Evolutionary conservation across 768 basidiomycete species (phyloP).

Genomic region (Melanogaster broomeanus): DNA sequence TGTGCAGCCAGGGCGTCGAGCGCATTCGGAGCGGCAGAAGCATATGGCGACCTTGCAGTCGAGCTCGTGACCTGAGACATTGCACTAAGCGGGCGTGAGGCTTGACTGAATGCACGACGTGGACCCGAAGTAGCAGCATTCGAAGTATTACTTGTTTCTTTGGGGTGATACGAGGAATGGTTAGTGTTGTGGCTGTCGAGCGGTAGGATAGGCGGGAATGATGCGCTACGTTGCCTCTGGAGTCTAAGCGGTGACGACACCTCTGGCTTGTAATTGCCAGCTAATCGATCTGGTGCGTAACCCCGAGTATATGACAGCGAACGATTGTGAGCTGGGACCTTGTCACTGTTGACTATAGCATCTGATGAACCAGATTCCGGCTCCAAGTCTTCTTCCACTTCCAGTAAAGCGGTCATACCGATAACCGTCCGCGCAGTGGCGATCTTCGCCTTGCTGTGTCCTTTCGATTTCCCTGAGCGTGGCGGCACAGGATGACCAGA

Average conservation of each 20-base stretch:
- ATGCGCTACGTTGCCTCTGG: slow-evolving; percentile 30
- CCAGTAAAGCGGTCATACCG: slow-evolving; percentile 54
- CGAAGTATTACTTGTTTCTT: not conserved
- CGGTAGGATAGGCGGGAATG: slow-evolving; percentile 26
- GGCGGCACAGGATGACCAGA: slow-evolving; percentile 12
- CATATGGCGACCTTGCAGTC: slow-evolving; percentile 34
- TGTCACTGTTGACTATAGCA: not conserved
- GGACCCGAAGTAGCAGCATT: slow-evolving; percentile 7
- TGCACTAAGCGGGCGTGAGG: slow-evolving; percentile 14
- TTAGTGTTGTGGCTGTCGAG: slow-evolving; percentile 4
- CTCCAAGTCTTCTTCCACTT: slow-evolving; percentile 51
- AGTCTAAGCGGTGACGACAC: slow-evolving; percentile 30
- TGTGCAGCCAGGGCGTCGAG: slow-evolving; percentile 36
- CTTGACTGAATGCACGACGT: slow-evolving; percentile 8
- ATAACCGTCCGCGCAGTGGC: slow-evolving; percentile 45
- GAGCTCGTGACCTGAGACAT: slow-evolving; percentile 16
- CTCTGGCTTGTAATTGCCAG: slow-evolving; percentile 15
- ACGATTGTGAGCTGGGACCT: slow-evolving; percentile 15
- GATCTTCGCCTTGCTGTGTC: slow-evolving; percentile 28
- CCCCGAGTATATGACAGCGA: slow-evolving; percentile 12
- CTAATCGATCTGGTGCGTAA: slow-evolving; percentile 3
- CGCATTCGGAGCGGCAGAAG: slow-evolving; percentile 28
- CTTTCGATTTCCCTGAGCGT: slow-evolving; percentile 30
- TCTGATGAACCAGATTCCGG: slow-evolving; percentile 12
- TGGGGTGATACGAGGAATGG: slow-evolving; percentile 1